phyloP scores from a whole-genome alignment of 1,284 basidiomycete genomes.

The Quambalaria eucalypti region DNA sequence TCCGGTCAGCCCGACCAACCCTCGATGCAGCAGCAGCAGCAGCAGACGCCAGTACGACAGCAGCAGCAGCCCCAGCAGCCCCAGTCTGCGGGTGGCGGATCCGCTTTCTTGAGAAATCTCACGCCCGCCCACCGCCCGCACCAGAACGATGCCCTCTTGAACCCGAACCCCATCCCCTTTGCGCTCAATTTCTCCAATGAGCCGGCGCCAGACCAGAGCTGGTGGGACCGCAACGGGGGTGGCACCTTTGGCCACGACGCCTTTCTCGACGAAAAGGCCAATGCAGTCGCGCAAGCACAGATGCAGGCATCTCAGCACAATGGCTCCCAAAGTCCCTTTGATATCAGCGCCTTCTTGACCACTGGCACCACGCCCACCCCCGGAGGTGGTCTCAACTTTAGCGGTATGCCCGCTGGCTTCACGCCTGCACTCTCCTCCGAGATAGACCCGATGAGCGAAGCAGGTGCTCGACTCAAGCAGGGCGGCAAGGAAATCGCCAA shows the following conservation, averaged over 20 bases:
- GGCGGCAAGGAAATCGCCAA: slow-evolving; percentile 7
- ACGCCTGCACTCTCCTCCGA: slow-evolving; percentile 1
- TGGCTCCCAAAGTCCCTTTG: slow-evolving; percentile 26
- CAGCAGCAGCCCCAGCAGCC: slow-evolving; percentile 2
- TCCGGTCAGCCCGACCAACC: no score
- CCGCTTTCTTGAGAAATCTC: background rate
- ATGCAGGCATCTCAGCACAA: slow-evolving; percentile 5
- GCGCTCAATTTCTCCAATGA: slow-evolving; percentile 36
- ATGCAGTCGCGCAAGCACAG: slow-evolving; percentile 27
- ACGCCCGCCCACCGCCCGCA: slow-evolving; percentile 20
- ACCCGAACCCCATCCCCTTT: slow-evolving; percentile 41
- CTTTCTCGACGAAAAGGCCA: slow-evolving; percentile 36
- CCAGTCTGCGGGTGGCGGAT: background rate
- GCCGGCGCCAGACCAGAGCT: slow-evolving; percentile 26
- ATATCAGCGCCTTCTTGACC: slow-evolving; percentile 34
- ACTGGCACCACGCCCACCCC: slow-evolving; percentile 26
- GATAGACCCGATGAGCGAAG: background rate
- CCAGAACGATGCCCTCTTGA: slow-evolving; percentile 37
- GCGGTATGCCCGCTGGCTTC: slow-evolving; percentile 1
- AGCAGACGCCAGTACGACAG: background rate
- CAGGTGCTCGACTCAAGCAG: slow-evolving; percentile 5
- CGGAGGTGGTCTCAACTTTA: background rate
- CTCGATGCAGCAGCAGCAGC: slow-evolving; percentile 2
- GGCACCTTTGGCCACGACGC: slow-evolving; percentile 21
- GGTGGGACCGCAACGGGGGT: slow-evolving; percentile 34